phyloP scores from a whole-genome alignment of 768 basidiomycete genomes.

The Daedaleopsis nitida region DNA sequence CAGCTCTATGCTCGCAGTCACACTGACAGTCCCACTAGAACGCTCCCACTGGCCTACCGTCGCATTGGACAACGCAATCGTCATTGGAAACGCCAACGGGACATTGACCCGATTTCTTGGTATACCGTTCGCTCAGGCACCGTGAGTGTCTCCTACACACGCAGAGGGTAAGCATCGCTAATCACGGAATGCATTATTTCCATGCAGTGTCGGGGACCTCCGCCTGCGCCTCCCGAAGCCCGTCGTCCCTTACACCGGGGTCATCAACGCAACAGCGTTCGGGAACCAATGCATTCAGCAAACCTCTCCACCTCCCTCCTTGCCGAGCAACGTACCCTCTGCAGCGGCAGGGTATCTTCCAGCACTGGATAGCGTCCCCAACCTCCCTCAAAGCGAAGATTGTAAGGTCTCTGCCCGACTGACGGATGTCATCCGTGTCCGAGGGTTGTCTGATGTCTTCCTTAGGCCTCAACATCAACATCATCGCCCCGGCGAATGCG shows the following conservation, averaged over 20 bases:
- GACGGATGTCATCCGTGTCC: too few relatives aligned
- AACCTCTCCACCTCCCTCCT: constrained; percentile 2
- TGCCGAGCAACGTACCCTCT: not conserved
- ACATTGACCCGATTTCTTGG: constrained; percentile 24
- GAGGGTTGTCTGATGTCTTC: not conserved
- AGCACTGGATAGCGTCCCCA: not conserved
- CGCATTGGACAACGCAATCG: constrained; percentile 26
- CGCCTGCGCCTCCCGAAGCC: constrained; percentile 24
- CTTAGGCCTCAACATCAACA: constrained; percentile 54
- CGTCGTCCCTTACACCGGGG: constrained; percentile 3
- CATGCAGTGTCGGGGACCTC: constrained; percentile 18
- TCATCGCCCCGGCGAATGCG: constrained; percentile 46
- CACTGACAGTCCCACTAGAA: too few relatives aligned
- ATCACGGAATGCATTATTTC: too few relatives aligned
- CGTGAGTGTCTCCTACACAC: constrained; percentile 21
- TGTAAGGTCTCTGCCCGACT: constrained; percentile 3
- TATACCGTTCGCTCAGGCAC: constrained; percentile 33
- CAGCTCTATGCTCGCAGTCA: too few relatives aligned
- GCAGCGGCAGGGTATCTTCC: not conserved
- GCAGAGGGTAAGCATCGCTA: not conserved
- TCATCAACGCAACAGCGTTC: constrained; percentile 20
- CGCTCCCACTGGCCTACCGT: constrained; percentile 9
- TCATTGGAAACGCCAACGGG: constrained; percentile 22
- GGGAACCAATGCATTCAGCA: constrained; percentile 24
- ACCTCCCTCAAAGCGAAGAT: constrained; percentile 15